Evolutionary conservation across 768 basidiomycete species (phyloP).

Genomic region (Cyclocybe aegerita): DNA sequence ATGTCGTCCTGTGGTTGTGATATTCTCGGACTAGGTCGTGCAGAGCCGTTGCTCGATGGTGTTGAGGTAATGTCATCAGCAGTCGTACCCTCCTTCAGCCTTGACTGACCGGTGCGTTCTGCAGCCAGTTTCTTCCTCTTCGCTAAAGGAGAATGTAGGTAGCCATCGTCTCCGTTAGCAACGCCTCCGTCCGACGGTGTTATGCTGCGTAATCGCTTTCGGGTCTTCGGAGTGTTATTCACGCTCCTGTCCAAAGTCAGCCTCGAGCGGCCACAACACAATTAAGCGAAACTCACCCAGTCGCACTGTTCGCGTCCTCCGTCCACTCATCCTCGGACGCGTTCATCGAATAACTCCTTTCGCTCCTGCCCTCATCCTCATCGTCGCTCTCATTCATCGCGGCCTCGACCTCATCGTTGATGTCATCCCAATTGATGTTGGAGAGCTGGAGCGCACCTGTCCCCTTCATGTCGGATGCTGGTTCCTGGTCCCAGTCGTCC

Average conservation of each 20-base stretch:
- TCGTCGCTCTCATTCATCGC: conserved; percentile 82
- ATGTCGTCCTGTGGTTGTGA: conserved; percentile 30
- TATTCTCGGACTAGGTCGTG: conserved; percentile 12
- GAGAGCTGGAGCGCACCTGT: conserved; percentile 45
- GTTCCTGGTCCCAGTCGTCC: conserved; percentile 63
- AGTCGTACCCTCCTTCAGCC: conserved; percentile 64
- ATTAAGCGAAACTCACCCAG: conserved; percentile 20
- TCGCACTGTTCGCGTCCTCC: conserved; percentile 47
- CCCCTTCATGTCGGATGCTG: conserved; percentile 27
- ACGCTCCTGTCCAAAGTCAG: conserved; percentile 25
- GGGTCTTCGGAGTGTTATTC: conserved; percentile 47
- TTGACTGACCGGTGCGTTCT: conserved; percentile 63
- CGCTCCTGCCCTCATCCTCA: conserved; percentile 44
- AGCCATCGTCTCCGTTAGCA: conserved; percentile 36
- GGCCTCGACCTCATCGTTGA: conserved; percentile 85
- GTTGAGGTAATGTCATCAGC: conserved; percentile 45
- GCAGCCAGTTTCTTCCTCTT: conserved; percentile 79
- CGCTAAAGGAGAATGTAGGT: conserved; percentile 68
- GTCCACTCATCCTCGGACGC: conserved; percentile 58
- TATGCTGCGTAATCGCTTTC: conserved; percentile 70
- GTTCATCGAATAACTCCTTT: conserved; percentile 43
- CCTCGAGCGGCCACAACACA: not conserved
- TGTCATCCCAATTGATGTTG: conserved; percentile 78
- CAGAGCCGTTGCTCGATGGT: conserved; percentile 17
- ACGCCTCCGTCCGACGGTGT: conserved; percentile 66